Percentiles rank a stretch among this genome's conserved stretches.
These are phyloP conservation scores for Peterozyma xylosa DNA, from an alignment of 805 yeast genomes.

Conservation along the genomic window DNA sequence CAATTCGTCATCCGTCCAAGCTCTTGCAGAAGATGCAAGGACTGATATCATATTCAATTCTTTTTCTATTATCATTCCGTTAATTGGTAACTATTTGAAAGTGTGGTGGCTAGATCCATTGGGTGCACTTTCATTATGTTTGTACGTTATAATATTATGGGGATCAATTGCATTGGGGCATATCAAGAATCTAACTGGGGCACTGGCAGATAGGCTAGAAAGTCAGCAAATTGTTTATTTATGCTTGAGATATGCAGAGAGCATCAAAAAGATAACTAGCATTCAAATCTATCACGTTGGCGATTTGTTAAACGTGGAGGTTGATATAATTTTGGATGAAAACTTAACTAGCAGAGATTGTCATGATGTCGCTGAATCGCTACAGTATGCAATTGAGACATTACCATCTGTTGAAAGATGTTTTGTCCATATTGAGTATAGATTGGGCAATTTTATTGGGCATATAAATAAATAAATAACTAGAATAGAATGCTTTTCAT, in stretches of 20 bases:
- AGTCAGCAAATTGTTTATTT: conserved; percentile 61
- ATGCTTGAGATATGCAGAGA: conserved; percentile 61
- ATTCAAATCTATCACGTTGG: conserved; percentile 75
- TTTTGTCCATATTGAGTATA: conserved; percentile 70
- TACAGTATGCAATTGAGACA: conserved; percentile 75
- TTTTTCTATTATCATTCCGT: conserved; percentile 66
- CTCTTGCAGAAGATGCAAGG: conserved; percentile 75
- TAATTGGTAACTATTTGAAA: conserved; percentile 42
- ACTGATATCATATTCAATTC: conserved; percentile 71
- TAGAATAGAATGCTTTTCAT: background rate
- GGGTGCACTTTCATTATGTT: conserved; percentile 60
- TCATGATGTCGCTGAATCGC: conserved; percentile 76
- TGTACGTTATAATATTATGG: conserved; percentile 63
- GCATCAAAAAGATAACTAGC: conserved; percentile 55
- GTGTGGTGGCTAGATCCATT: conserved; percentile 70
- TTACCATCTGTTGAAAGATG: conserved; percentile 75
- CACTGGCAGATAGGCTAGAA: conserved; percentile 55
- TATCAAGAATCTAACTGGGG: conserved; percentile 68
- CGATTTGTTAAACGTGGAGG: conserved; percentile 68
- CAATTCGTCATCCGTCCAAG: conserved; percentile 62
- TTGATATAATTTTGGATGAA: conserved; percentile 55
- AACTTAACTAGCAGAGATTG: conserved; percentile 51
- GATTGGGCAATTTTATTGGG: conserved; percentile 29
- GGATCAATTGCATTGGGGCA: conserved; percentile 58
- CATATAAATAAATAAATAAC: conserved; percentile 17